Evolutionary conservation across 805 yeast species (phyloP).

Genomic region (Metschnikowia lachancei): DNA sequence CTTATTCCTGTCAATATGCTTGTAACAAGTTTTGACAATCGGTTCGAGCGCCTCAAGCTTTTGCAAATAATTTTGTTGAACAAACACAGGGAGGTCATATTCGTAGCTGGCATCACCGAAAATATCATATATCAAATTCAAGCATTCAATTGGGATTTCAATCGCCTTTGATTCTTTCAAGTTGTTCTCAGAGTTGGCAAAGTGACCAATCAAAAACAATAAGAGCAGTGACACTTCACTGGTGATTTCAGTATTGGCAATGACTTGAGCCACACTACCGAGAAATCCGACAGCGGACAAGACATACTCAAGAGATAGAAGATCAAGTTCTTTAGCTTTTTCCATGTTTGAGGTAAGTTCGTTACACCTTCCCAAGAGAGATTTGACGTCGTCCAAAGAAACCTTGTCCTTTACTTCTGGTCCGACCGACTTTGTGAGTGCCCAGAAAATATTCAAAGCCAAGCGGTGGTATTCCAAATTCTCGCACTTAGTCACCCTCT

Average conservation of each 20-base stretch:
- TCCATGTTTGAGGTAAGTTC: constrained; percentile 12
- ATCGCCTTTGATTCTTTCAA: constrained; percentile 19
- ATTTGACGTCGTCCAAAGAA: constrained; percentile 25
- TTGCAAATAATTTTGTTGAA: constrained; percentile 45
- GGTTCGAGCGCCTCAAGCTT: constrained; percentile 44
- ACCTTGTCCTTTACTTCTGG: constrained; percentile 30
- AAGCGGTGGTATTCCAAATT: constrained; percentile 29
- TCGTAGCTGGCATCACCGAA: constrained; percentile 69
- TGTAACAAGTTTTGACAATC: constrained; percentile 51
- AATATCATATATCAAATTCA: constrained; percentile 70
- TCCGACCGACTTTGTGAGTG: constrained; percentile 36
- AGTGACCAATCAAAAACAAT: constrained; percentile 19
- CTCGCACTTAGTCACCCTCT: constrained; percentile 13
- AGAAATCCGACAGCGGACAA: constrained; percentile 51
- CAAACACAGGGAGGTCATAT: constrained; percentile 70
- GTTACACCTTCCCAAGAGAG: constrained; percentile 25
- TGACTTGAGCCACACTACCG: constrained; percentile 47
- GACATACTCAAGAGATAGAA: constrained; percentile 35
- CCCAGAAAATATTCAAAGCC: constrained; percentile 39
- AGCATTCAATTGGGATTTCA: constrained; percentile 54
- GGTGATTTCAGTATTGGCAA: constrained; percentile 46
- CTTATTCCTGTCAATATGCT: constrained; percentile 64
- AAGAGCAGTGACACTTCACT: constrained; percentile 46
- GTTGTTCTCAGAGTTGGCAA: constrained; percentile 13
- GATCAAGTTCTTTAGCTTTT: constrained; percentile 20